Percentiles rank a stretch among this genome's conserved stretches.
Evolutionary conservation across 2,329 filamentous ascomycete species (phyloP).

Genomic region (Arthrobotrys sinensis): DNA sequence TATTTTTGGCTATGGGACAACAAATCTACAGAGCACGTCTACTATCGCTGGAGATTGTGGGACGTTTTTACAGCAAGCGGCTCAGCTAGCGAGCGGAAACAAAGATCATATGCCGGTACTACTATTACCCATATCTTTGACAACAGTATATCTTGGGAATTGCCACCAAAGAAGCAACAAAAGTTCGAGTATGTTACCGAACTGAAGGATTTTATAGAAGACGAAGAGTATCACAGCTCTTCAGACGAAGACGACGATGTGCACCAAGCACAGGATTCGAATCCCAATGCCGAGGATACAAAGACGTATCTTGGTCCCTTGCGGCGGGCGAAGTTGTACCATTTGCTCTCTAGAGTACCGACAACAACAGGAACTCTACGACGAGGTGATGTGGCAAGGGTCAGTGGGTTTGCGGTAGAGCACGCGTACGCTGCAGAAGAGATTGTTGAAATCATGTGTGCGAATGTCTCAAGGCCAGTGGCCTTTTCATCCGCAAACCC

Average conservation of each 20-base stretch:
- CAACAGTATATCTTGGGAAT: constrained; percentile 77
- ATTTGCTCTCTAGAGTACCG: constrained; percentile 86
- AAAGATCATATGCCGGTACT: constrained; percentile 60
- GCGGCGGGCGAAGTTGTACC: constrained; percentile 85
- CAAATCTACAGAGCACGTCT: constrained; percentile 82
- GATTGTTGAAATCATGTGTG: constrained; percentile 88
- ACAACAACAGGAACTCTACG: constrained; percentile 80
- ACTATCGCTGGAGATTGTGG: constrained; percentile 94
- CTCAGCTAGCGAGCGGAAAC: constrained; percentile 31
- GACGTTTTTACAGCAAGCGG: constrained; percentile 73
- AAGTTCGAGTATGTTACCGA: constrained; percentile 84
- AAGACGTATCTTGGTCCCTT: constrained; percentile 83
- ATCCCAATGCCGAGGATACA: constrained; percentile 66
- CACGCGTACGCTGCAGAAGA: constrained; percentile 88
- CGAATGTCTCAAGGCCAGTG: constrained; percentile 84
- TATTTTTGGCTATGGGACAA: constrained; percentile 97
- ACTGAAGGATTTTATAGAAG: constrained; percentile 84
- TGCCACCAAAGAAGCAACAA: constrained; percentile 79
- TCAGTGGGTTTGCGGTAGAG: constrained; percentile 89
- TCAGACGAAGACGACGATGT: constrained; percentile 81
- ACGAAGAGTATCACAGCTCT: constrained; percentile 87
- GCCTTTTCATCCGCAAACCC: constrained; percentile 73
- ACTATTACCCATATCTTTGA: constrained; percentile 75
- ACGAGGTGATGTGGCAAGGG: constrained; percentile 86
- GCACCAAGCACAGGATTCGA: constrained; percentile 67